phyloP scores from a whole-genome alignment of 2,329 filamentous ascomycete species.

The Rasamsonia emersonii region DNA sequence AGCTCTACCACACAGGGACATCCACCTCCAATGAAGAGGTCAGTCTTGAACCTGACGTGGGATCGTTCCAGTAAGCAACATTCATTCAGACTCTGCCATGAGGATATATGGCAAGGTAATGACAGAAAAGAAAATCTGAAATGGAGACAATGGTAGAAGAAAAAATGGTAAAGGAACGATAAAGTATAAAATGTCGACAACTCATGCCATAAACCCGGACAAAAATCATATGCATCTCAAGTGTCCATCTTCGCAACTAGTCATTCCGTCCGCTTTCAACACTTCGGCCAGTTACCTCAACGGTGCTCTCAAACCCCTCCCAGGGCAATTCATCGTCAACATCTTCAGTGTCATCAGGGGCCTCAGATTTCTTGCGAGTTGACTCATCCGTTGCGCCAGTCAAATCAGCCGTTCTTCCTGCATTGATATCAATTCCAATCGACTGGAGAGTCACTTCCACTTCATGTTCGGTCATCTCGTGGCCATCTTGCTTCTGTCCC shows the following conservation, averaged over 20 bases:
- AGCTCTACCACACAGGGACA: too few relatives aligned
- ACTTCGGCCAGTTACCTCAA: constrained; percentile 27
- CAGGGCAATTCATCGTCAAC: constrained; percentile 34
- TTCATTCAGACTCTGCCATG: too few relatives aligned
- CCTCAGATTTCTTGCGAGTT: not conserved
- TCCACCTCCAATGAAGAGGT: constrained; percentile 11
- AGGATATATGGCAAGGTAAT: too few relatives aligned
- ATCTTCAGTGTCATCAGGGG: constrained; percentile 14
- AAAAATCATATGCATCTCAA: too few relatives aligned
- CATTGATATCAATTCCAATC: constrained; percentile 28
- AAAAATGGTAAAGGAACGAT: too few relatives aligned
- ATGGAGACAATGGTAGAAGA: too few relatives aligned
- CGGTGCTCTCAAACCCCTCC: constrained; percentile 37
- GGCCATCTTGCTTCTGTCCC: constrained; percentile 60
- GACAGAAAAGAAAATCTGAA: too few relatives aligned
- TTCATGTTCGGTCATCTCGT: constrained; percentile 54
- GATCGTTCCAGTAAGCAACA: constrained; percentile 2
- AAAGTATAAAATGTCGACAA: too few relatives aligned
- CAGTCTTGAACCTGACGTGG: constrained; percentile 11
- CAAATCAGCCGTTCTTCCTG: constrained; percentile 13
- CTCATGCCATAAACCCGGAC: too few relatives aligned
- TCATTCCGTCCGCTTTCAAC: constrained; percentile 13
- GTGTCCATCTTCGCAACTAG: too few relatives aligned
- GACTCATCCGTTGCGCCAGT: constrained; percentile 17
- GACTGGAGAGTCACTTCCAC: constrained; percentile 54